phyloP scores from a whole-genome alignment of 2,329 filamentous ascomycete species.

The Colletotrichum endophyticum region DNA sequence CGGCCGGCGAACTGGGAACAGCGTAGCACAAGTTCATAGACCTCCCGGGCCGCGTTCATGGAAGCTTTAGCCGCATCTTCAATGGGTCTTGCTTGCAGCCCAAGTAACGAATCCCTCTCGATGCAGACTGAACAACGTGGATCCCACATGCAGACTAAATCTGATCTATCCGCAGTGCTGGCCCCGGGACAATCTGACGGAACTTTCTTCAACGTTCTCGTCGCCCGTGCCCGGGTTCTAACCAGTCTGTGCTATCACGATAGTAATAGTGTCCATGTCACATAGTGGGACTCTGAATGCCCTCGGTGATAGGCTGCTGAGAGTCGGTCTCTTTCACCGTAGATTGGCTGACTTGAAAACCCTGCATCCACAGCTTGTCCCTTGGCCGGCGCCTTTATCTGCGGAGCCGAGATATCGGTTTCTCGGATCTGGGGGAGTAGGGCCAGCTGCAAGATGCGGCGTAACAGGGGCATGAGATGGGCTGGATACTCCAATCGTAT shows the following conservation, averaged over 20 bases:
- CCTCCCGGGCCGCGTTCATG: background rate
- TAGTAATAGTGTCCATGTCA: background rate
- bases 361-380: background rate
- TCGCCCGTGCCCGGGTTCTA: background rate
- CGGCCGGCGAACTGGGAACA: background rate
- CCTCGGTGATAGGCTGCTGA: accelerated
- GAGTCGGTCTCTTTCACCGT: background rate
- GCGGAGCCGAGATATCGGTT: background rate
- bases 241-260: background rate
- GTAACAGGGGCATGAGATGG: background rate
- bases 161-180: background rate
- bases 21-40: background rate
- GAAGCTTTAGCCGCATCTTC: background rate
- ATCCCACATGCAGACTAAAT: background rate
- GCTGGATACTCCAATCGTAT: background rate
- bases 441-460: background rate
- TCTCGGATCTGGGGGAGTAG: background rate
- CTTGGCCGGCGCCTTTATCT: background rate
- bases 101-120: background rate
- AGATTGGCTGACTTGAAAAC: background rate
- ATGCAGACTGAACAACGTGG: background rate
- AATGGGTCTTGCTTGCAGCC: background rate
- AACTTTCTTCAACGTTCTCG: background rate
- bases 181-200: background rate
- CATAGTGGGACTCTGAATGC: background rate